Evolutionary conservation across 1,284 basidiomycete genomes (phyloP).

Genomic region (Apiotrichum siamense): DNA sequence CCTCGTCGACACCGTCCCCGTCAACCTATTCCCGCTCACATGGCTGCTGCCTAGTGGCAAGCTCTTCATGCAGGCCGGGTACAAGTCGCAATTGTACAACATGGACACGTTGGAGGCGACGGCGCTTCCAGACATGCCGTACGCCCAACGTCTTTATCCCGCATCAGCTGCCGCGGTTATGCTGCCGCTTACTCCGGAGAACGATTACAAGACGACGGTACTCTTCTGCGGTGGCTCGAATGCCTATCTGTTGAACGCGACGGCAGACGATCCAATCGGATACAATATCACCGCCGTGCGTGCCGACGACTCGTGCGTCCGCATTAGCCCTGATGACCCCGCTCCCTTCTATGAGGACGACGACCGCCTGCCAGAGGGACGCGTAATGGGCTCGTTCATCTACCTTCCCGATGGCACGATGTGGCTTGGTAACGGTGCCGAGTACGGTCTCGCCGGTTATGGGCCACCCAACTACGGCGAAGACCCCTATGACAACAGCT

Average conservation of each 20-base stretch:
- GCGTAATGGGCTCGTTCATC: constrained; percentile 71
- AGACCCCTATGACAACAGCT: constrained; percentile 40
- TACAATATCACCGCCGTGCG: constrained; percentile 43
- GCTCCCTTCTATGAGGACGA: constrained; percentile 59
- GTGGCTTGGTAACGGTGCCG: constrained; percentile 62
- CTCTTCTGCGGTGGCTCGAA: constrained; percentile 79
- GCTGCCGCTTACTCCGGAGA: constrained; percentile 81
- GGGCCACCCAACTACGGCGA: constrained; percentile 43
- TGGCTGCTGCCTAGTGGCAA: constrained; percentile 77
- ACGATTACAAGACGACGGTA: constrained; percentile 79
- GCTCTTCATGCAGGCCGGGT: constrained; percentile 59
- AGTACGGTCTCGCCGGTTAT: constrained; percentile 57
- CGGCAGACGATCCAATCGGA: constrained; percentile 38
- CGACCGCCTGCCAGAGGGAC: constrained; percentile 61
- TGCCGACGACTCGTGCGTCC: constrained; percentile 47
- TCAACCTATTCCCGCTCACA: constrained; percentile 80
- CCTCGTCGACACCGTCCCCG: constrained; percentile 75
- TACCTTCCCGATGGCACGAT: constrained; percentile 46
- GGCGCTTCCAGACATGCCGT: constrained; percentile 47
- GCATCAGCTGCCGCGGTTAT: constrained; percentile 83
- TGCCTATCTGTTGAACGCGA: constrained; percentile 47
- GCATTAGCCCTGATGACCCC: constrained; percentile 71
- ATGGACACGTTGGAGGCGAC: constrained; percentile 31
- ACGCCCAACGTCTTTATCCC: constrained; percentile 78
- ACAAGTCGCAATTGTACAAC: constrained; percentile 44